Percentiles rank a stretch among this genome's conserved stretches.
phyloP scores from a whole-genome alignment of 2,329 filamentous ascomycete genomes.

The Akanthomyces uredinophilus region DNA sequence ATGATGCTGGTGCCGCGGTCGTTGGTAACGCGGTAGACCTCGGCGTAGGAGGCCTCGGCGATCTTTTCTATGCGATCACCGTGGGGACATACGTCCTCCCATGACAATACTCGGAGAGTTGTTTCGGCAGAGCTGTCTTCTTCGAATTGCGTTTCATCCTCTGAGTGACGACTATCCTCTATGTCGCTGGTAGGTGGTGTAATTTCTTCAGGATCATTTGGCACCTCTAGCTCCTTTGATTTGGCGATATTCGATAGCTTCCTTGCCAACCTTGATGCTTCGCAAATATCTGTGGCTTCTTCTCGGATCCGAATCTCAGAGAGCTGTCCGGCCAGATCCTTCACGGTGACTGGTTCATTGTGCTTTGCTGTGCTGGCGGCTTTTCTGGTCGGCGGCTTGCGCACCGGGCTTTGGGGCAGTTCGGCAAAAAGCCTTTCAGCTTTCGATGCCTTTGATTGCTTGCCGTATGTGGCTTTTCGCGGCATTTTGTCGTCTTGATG shows the following conservation, averaged over 20 bases:
- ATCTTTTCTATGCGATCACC: constrained; percentile 56
- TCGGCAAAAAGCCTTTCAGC: constrained; percentile 47
- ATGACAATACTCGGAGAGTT: constrained; percentile 42
- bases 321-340: constrained; percentile 31
- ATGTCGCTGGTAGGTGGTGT: not conserved
- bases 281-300: not conserved
- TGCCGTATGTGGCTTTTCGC: constrained; percentile 46
- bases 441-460: constrained; percentile 41
- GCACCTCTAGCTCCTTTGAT: not conserved
- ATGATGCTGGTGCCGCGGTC: constrained; percentile 57
- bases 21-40: constrained; percentile 60
- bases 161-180: constrained; percentile 1
- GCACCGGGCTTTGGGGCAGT: constrained; percentile 45
- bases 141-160: constrained; percentile 10
- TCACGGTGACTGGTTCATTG: constrained; percentile 22
- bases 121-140: constrained; percentile 5
- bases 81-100: constrained; percentile 53
- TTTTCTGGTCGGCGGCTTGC: constrained; percentile 23
- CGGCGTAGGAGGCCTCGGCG: constrained; percentile 61
- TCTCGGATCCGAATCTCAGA: constrained; percentile 22
- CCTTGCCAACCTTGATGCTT: not conserved
- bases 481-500: constrained; percentile 35
- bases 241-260: not conserved
- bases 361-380: not conserved
- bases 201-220: not conserved